Evolutionary conservation across 1,284 basidiomycete species (phyloP), one percentile per base, ranked within the genome.

Genomic region (Melanopsichium pennsylvanicum): DNA sequence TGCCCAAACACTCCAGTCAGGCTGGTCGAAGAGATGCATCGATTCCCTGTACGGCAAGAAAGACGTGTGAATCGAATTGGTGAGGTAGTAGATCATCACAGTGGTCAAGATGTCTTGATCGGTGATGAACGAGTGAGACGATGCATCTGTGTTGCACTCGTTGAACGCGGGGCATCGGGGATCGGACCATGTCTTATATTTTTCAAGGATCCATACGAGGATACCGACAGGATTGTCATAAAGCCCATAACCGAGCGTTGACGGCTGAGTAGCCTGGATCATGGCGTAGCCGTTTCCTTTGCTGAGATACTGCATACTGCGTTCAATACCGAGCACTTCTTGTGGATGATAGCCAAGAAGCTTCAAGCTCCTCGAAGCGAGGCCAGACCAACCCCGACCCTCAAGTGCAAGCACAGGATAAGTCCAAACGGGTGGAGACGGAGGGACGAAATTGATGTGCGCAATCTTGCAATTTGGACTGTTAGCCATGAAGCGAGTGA

Each of bases 161-260:
- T 51, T 47, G 59, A 75, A 74, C 0, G 74, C 70, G 13, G 74
- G 64, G n/a, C 54, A 56, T 7, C 69, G 48, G 5, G 71, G 71
- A 29, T 75, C 74, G n/a, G 56, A 66, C 74, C 74, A 75, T 0
- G 49, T 57, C 10, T 74, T 49, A 41, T 61, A 75, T 47, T 70
- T 70, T 44, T 75, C 68, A 22, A 74, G n/a, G 19, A 64, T 57
- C 61, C 60, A 60, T 0, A 37, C 49, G 22, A 64, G 54, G 36
- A 58, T 58, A 6, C 50, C 58, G 21, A 63, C 40, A 5, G 66
- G 66, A 16, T 63, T 54, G 42, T 64, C 57, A 36, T 57, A 66
- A 2, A 66, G 44, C 9, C 41, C 22, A 36, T 64, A 61, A 3
- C 56, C 57, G 7, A 66, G 39, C 2, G 61, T 66, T 0, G 59